phyloP scores from a whole-genome alignment of 1,284 basidiomycete genomes.

The Leccinum pachyderme region DNA sequence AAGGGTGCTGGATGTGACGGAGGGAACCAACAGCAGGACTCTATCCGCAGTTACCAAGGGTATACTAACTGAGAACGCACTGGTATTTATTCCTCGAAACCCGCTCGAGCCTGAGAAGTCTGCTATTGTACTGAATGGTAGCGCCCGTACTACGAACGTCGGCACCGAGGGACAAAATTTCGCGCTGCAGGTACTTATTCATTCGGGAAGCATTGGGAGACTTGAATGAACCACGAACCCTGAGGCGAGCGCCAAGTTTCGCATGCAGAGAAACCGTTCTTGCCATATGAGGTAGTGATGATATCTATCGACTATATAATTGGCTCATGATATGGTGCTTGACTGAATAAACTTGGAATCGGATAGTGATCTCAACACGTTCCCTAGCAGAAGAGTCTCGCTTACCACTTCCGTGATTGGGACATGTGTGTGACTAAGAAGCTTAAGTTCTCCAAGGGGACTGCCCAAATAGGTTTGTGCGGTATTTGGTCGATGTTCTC shows the following conservation, averaged over 20 bases:
- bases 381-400: neutral
- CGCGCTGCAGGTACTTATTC: neutral
- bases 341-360: neutral
- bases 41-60: neutral
- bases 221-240: neutral
- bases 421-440: neutral
- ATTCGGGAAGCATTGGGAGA: neutral
- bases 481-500: neutral
- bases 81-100: neutral
- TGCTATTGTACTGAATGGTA: too few relatives aligned
- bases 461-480: neutral
- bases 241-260: too few relatives aligned
- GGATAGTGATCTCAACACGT: neutral
- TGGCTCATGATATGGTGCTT: neutral
- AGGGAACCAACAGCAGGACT: neutral
- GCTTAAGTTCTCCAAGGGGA: too few relatives aligned
- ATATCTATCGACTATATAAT: too few relatives aligned
- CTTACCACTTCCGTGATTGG: neutral
- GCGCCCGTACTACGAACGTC: neutral
- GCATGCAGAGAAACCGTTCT: neutral
- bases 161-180: neutral
- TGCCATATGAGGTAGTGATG: neutral
- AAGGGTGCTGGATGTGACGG: neutral
- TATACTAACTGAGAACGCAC: neutral
- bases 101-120: too few relatives aligned